A percentile compares a stretch with the other conserved stretches of the same genome.
phyloP scores from a whole-genome alignment of 1,284 basidiomycete species.

The Cutaneotrichosporon sp. region DNA sequence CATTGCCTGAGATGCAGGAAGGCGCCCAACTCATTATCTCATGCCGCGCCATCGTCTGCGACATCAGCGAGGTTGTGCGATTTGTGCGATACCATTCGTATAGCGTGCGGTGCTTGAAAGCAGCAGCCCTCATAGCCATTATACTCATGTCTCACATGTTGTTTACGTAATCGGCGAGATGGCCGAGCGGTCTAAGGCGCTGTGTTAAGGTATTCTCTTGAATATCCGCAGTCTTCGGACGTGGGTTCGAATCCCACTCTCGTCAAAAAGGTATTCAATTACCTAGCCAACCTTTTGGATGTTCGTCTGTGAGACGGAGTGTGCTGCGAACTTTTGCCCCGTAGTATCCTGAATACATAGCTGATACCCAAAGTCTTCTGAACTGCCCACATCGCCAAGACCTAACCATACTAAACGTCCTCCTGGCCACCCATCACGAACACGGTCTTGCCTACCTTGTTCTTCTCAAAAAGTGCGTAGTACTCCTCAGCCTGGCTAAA shows the following conservation, averaged over 20 bases:
- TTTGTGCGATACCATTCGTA: too few species aligned
- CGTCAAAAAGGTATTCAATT: slow-evolving; percentile 19
- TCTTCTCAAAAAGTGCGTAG: slow-evolving; percentile 48
- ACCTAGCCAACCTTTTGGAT: slow-evolving; percentile 3
- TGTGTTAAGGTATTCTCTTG: slow-evolving; percentile 22
- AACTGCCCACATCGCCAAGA: background rate
- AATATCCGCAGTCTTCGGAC: slow-evolving; percentile 41
- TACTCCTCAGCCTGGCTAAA: slow-evolving; percentile 47
- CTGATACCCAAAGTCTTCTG: background rate
- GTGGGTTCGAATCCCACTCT: slow-evolving; percentile 51
- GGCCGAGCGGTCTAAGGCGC: slow-evolving; percentile 31
- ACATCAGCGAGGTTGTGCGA: too few species aligned
- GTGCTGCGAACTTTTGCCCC: background rate
- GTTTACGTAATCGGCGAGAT: slow-evolving; percentile 19
- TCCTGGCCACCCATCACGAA: slow-evolving; percentile 31
- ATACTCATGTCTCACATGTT: too few species aligned
- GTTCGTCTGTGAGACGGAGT: background rate
- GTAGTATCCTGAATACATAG: background rate
- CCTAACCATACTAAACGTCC: background rate
- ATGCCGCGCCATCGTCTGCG: too few species aligned
- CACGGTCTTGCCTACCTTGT: slow-evolving; percentile 49
- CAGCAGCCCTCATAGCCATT: too few species aligned
- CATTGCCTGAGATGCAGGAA: too few species aligned
- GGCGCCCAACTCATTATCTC: too few species aligned
- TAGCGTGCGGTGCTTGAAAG: too few species aligned